These are phyloP conservation scores for Eimeria maxima DNA, from an alignment of 169 alveolate genomes.

Conservation along the genomic window DNA sequence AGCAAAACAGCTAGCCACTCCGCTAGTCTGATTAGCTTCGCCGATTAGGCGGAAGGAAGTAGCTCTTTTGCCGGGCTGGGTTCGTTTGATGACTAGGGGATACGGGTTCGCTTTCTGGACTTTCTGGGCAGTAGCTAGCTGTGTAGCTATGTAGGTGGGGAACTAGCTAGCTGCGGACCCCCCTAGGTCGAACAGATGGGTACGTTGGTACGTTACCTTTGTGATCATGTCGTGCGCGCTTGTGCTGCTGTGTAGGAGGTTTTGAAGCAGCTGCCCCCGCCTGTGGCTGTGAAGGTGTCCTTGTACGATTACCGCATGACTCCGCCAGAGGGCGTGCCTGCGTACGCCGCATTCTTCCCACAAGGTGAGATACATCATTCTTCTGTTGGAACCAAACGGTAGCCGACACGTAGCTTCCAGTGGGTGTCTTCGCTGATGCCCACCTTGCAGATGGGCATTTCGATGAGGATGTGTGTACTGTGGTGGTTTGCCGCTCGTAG, in stretches of 20 bases:
- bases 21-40: not conserved
- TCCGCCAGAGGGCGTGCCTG: constrained; percentile 12
- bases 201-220: no score
- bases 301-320: constrained; percentile 17
- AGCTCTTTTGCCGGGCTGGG: not conserved
- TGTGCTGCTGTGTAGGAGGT: constrained; percentile 13
- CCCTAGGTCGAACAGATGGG: no score
- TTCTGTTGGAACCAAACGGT: not conserved
- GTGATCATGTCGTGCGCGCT: not conserved
- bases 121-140: not conserved
- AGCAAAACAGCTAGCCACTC: constrained; percentile 17
- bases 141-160: not conserved
- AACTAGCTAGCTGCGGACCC: not conserved
- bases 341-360: constrained; percentile 1
- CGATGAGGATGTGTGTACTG: not conserved
- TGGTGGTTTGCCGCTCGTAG: not conserved
- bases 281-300: not conserved
- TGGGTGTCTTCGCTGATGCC: not conserved
- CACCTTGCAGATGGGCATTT: no score
- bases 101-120: not conserved
- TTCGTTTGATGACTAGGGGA: not conserved
- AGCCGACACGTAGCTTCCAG: not conserved
- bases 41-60: not conserved
- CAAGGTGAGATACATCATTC: not conserved
- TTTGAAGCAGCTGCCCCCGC: constrained; percentile 32